These are phyloP conservation scores for Metschnikowia matae DNA, from an alignment of 805 yeast genomes.

Conservation along the genomic window DNA sequence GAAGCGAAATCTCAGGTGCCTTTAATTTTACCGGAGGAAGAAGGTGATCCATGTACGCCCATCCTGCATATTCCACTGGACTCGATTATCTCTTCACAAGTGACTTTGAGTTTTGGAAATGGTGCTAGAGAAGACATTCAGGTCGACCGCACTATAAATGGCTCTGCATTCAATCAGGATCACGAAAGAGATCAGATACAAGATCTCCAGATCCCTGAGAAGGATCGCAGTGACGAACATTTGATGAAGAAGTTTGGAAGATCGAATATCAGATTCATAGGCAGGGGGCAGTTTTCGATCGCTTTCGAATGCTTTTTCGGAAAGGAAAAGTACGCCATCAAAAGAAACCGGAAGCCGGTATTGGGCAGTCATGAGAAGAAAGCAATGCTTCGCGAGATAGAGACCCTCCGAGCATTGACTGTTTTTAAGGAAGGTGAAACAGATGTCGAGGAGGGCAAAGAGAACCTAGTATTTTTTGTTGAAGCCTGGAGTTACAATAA, in stretches of 20 bases:
- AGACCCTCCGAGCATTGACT: slow-evolving; percentile 48
- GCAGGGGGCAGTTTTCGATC: slow-evolving; percentile 84
- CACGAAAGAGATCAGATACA: slow-evolving; percentile 5
- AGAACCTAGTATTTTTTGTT: slow-evolving; percentile 70
- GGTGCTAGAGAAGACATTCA: slow-evolving; percentile 7
- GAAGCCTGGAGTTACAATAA: slow-evolving; percentile 83
- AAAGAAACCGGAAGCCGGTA: slow-evolving; percentile 70
- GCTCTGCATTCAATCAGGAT: slow-evolving; percentile 1
- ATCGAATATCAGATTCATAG: slow-evolving; percentile 61
- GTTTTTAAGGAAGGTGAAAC: slow-evolving; percentile 35
- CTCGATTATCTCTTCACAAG: slow-evolving; percentile 21
- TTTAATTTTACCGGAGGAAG: slow-evolving; percentile 1
- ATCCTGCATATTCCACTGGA: slow-evolving; percentile 18
- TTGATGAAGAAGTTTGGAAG: slow-evolving; percentile 48
- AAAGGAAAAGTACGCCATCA: slow-evolving; percentile 74
- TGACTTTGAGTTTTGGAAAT: slow-evolving; percentile 16
- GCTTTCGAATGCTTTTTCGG: slow-evolving; percentile 80
- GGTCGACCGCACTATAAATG: slow-evolving; percentile 11
- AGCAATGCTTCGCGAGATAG: slow-evolving; percentile 71
- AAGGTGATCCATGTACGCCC: slow-evolving; percentile 18
- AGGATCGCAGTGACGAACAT: slow-evolving; percentile 36
- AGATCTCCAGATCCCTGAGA: slow-evolving; percentile 1
- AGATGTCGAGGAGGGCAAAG: slow-evolving; percentile 60
- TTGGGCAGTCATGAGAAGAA: slow-evolving; percentile 49
- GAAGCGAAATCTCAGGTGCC: slow-evolving; percentile 2